Evolutionary conservation across 306 rosid genomes (phyloP), one percentile per base, ranked within the genome.

Genomic region (Hylodesmum podocarpum): DNA sequence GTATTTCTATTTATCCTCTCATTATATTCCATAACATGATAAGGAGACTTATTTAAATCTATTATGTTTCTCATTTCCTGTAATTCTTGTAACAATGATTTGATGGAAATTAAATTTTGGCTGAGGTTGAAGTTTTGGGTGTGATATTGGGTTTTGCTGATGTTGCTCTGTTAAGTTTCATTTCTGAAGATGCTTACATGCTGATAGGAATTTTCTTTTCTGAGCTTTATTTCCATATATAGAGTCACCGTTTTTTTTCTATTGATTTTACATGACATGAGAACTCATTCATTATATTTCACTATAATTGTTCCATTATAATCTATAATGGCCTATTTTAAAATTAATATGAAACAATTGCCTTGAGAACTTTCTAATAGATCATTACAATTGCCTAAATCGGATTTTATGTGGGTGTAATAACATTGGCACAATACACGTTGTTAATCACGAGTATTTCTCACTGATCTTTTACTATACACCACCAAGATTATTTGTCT

Each of bases 21-120:
- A 41, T 58, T 39, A 28, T 59, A 15, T 55, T 83, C 57, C 59
- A 5, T 50, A 44, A 5, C 37, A 34, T 53, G 2, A 43, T 19
- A 64, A 12, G 4, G 36, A 44, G 54, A 16, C 8, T 31, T 21
- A 19, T 37, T 28, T 18, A 19, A 69, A 68, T 61, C 70, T 78
- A 28, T 6, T 24, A 53, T 68, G 53, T 74, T 58, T n/a, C n/a
- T n/a, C n/a, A 22, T 22, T 80, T 75, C 36, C 67, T 44, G 57
- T 10, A 18, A 54, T 77, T 72, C 44, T 39, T 31, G 14, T 18
- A 31, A 64, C 11, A 37, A 18, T 64, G 47, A 11, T 4, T 19
- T 37, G 49, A 11, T 34, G 29, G 49, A 64, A 37, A 64, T 64
- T 37, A 36, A 64, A 36, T 64, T 64, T 62, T 62, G 69, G 3